phyloP scores from a whole-genome alignment of 1,139 yeast genomes.

The Scheffersomyces insectosa region DNA sequence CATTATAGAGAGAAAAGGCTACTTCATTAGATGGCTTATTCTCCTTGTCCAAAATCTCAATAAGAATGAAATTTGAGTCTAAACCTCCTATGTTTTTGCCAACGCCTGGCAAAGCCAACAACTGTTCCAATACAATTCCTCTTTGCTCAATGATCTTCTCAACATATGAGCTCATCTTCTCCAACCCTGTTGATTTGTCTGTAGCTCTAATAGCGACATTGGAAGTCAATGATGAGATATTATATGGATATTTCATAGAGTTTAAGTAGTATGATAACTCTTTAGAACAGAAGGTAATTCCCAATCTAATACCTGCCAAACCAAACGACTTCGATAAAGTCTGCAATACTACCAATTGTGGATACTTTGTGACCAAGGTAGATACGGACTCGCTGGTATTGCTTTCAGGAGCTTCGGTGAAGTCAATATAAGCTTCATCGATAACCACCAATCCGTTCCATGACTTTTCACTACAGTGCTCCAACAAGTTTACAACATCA shows the following conservation, averaged over 20 bases:
- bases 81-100: constrained; percentile 83
- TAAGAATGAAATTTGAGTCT: constrained; percentile 80
- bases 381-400: constrained; percentile 56
- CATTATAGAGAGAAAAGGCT: constrained; percentile 66
- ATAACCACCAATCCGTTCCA: constrained; percentile 85
- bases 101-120: constrained; percentile 58
- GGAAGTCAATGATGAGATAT: constrained; percentile 81
- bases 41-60: constrained; percentile 63
- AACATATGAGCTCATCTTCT: constrained; percentile 58
- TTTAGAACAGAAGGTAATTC: constrained; percentile 67
- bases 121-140: constrained; percentile 46
- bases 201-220: constrained; percentile 76
- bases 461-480: constrained; percentile 25
- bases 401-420: constrained; percentile 36
- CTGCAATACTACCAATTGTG: constrained; percentile 85
- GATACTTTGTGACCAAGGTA: constrained; percentile 79
- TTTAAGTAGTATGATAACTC: constrained; percentile 69
- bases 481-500: constrained; percentile 52
- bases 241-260: constrained; percentile 94
- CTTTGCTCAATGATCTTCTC: constrained; percentile 57
- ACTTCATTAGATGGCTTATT: constrained; percentile 68
- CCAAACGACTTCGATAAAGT: constrained; percentile 95
- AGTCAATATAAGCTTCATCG: constrained; percentile 95
- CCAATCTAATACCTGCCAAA: constrained; percentile 89
- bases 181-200: constrained; percentile 50